These are phyloP conservation scores for Fragilariopsis cylindrus DNA, from an alignment of 108 stramenopile genomes.

Conservation along the genomic window DNA sequence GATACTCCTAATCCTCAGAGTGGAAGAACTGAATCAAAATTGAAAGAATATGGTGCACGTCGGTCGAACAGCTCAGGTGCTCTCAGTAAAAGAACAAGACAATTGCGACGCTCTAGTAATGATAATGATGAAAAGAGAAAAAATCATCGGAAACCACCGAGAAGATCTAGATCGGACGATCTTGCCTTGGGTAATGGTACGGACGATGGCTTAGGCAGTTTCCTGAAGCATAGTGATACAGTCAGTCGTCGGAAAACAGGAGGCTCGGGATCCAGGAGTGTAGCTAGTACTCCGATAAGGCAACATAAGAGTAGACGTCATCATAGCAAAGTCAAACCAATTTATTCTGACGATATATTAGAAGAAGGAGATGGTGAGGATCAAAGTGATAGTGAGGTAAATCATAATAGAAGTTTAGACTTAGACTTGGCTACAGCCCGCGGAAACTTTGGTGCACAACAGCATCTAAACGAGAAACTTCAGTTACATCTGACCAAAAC, in stretches of 20 bases:
- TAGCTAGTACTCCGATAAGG: not conserved
- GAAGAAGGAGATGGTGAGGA: not conserved
- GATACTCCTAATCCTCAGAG: not conserved
- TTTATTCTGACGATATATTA: not conserved
- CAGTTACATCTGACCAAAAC: slow-evolving; percentile 38
- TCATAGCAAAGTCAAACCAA: not conserved
- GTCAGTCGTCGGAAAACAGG: not conserved
- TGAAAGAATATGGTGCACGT: not conserved
- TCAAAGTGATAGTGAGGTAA: not conserved
- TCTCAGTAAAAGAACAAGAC: not conserved
- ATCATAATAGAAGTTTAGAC: not conserved
- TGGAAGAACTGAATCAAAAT: no score
- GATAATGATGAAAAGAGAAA: not conserved
- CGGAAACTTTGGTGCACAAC: slow-evolving; percentile 1
- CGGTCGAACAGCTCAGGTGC: not conserved
- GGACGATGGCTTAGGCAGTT: not conserved
- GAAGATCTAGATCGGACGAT: slow-evolving; percentile 4
- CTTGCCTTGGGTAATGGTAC: not conserved
- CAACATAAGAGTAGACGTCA: slow-evolving; percentile 7
- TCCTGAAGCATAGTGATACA: not conserved
- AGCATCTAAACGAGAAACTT: slow-evolving; percentile 11
- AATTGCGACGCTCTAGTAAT: not conserved
- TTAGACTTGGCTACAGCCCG: slow-evolving; percentile 12
- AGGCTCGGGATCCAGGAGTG: not conserved
- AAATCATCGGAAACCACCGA: not conserved